Conservation (phyloP, 2,329 filamentous ascomycete genomes). For the Claviceps monticola region DNA sequence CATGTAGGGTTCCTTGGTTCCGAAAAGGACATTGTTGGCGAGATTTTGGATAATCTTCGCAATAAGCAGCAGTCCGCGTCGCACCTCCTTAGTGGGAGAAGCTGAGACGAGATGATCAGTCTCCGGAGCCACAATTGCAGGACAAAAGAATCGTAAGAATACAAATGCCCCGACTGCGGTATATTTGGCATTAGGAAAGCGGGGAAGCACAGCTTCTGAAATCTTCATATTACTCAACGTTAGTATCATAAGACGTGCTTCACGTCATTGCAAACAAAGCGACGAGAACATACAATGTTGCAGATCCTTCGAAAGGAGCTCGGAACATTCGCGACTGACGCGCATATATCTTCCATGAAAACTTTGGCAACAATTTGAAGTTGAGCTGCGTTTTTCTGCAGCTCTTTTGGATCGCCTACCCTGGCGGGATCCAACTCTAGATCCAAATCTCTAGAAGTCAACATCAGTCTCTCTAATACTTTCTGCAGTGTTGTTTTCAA, state of each 20-base stretch:
- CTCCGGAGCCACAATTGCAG: conserved; percentile 57
- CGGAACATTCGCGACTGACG: conserved; percentile 47
- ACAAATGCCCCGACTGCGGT: conserved; percentile 59
- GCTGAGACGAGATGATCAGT: conserved; percentile 49
- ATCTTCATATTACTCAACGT: conserved; percentile 28
- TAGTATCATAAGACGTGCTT: not conserved
- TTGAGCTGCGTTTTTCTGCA: conserved; percentile 52
- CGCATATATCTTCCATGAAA: conserved; percentile 57
- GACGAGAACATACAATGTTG: conserved; percentile 37
- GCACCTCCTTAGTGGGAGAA: conserved; percentile 53
- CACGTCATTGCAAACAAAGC: not conserved
- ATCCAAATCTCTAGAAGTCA: conserved; percentile 53
- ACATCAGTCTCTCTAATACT: conserved; percentile 50
- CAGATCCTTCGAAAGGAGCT: conserved; percentile 53
- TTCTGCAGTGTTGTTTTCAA: conserved; percentile 51
- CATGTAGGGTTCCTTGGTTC: conserved; percentile 61
- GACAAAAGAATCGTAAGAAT: conserved; percentile 59
- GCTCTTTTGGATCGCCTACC: conserved; percentile 44
- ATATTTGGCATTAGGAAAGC: conserved; percentile 57
- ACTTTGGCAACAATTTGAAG: conserved; percentile 54
- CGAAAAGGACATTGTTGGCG: conserved; percentile 59
- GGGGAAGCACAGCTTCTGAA: conserved; percentile 45
- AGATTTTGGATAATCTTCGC: conserved; percentile 60
- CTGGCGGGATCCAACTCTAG: conserved; percentile 53
- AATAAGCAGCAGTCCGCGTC: conserved; percentile 52